phyloP scores from a whole-genome alignment of 73 alveolate genomes.

The Symbiodinium natans region DNA sequence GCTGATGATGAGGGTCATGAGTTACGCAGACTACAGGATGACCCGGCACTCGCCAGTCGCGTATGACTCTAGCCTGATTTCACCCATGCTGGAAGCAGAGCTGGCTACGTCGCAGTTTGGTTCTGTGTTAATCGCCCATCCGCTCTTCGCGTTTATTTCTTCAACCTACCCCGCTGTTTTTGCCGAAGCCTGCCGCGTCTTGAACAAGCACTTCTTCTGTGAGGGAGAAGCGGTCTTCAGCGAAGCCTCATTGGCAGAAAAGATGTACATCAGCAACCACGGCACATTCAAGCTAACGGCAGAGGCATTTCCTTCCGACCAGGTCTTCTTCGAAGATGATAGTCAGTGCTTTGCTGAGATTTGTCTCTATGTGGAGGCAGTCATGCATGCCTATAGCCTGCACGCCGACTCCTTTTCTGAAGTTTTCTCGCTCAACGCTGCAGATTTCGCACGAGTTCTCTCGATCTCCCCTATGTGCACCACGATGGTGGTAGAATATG shows the following conservation, averaged over 20 bases:
- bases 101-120: constrained; percentile 49
- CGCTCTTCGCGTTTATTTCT: background rate
- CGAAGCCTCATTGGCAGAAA: constrained; percentile 30
- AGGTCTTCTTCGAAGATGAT: background rate
- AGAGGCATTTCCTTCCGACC: background rate
- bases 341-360: constrained; percentile 34
- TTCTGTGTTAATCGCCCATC: constrained; percentile 2
- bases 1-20: constrained; percentile 74
- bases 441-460: background rate
- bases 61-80: constrained; percentile 32
- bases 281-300: constrained; percentile 9
- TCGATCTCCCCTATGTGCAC: constrained; percentile 59
- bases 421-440: constrained; percentile 43
- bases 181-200: constrained; percentile 32
- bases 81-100: constrained; percentile 72
- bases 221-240: constrained; percentile 39
- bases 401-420: constrained; percentile 60
- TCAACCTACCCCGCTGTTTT: constrained; percentile 2
- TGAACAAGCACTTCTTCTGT: constrained; percentile 53
- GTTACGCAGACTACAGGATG: constrained; percentile 59
- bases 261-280: constrained; percentile 82
- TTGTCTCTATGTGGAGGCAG: constrained; percentile 51
- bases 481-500: constrained; percentile 58
- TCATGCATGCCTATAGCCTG: constrained; percentile 29
- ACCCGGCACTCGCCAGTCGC: constrained; percentile 44